Evolutionary conservation across 768 basidiomycete genomes (phyloP), one percentile per base, ranked within the genome.

Genomic region (Podaxis mareebaensis): DNA sequence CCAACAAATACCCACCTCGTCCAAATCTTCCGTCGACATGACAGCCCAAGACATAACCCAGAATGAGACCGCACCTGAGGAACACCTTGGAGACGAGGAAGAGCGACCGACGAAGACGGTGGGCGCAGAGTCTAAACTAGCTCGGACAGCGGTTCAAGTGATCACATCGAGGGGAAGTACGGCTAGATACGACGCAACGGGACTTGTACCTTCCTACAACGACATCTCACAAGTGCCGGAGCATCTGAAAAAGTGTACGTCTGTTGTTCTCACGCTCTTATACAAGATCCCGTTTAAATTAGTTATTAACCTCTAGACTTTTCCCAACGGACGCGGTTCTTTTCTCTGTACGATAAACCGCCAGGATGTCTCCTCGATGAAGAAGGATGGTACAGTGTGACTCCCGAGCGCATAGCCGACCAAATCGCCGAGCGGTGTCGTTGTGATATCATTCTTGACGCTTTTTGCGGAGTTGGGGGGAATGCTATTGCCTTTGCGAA

Each of bases 331-430:
- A 81, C 85, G 59, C 86, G 93, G 1, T 88, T 86, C 67, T 95
- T 99, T 73, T 91, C 91, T 0, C 76, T 86, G 33, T 95, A 94
- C 68, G 84, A 88, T 26, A 74, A 86, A 17, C 74, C 75, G 11
- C 80, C 82, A 0, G 95, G 95, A 0, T 93, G 95, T 71, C 80
- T 97, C 2, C 78, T 99, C 11, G 97, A 99, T 66, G 87, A 92
- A 67, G 94, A 96, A 73, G 96, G 96, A n/a, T 98, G 96, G 96
- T 99, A 91, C 76, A 95, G 92, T 65, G 90, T 99, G 63, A 99
- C 97, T 0, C 96, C 97, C 0, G 95, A 99, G 70, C 82, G 82
- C 42, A 87, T 99, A n/a, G 97, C 96, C 7, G 76, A 85, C 64
- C 95, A 94, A 72, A 98, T 98, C 51, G 96, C 97, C 0, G 91